Conservation (phyloP, 768 basidiomycete species). For the Collybia mongolica region DNA sequence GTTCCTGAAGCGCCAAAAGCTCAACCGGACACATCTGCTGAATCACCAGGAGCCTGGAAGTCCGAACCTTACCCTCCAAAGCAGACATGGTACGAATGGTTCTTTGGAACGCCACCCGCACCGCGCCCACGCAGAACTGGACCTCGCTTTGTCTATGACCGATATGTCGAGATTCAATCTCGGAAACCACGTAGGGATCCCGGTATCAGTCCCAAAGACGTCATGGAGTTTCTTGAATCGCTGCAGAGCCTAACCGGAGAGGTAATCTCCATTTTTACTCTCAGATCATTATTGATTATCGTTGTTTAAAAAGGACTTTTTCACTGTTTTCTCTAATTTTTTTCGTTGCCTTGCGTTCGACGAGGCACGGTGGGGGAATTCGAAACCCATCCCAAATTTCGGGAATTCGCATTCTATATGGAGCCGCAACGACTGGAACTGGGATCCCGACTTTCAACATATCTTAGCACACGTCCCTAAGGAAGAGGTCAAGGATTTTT, state of each 20-base stretch:
- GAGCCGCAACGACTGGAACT: slow-evolving; percentile 17
- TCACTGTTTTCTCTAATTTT: slow-evolving; percentile 15
- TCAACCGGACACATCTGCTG: not conserved
- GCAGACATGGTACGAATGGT: not conserved
- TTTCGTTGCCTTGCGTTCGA: slow-evolving; percentile 23
- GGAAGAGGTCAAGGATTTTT: slow-evolving; percentile 18
- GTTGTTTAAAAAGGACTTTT: slow-evolving; percentile 9
- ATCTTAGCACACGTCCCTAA: not conserved
- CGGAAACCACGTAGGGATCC: not conserved
- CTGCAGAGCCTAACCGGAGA: not conserved
- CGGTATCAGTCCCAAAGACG: slow-evolving; percentile 1
- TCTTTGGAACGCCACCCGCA: not conserved
- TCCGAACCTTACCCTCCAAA: not conserved
- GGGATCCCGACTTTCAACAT: not conserved
- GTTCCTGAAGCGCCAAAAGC: no score
- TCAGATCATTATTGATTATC: not conserved
- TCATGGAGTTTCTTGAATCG: not conserved
- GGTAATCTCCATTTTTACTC: not conserved
- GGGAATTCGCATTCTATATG: slow-evolving; percentile 17
- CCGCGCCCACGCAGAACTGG: not conserved
- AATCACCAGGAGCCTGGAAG: not conserved
- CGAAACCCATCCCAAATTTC: slow-evolving; percentile 11
- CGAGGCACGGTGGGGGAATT: slow-evolving; percentile 15
- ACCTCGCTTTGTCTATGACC: slow-evolving; percentile 1
- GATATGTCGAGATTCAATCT: not conserved